Evolutionary conservation across 495 filamentous ascomycete genomes (phyloP).

Genomic region (Aspergillus baeticus): DNA sequence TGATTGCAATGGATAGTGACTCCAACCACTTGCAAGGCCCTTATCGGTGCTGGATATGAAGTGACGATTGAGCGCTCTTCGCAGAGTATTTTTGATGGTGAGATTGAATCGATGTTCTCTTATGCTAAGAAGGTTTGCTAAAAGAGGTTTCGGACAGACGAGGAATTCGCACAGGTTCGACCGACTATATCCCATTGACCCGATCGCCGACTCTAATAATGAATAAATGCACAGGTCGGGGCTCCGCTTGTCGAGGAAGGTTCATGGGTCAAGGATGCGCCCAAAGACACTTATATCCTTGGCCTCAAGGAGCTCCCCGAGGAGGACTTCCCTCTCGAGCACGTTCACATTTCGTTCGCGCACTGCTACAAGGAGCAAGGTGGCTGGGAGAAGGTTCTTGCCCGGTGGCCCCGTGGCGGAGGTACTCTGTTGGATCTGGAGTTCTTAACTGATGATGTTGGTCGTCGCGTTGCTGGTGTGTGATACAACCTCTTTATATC

Average conservation of each 20-base stretch:
- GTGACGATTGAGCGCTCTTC: slow-evolving; percentile 80
- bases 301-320: slow-evolving; percentile 94
- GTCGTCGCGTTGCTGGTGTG: slow-evolving; percentile 72
- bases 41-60: slow-evolving; percentile 80
- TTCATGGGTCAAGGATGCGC: slow-evolving; percentile 72
- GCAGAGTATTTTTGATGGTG: slow-evolving; percentile 81
- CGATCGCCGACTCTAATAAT: not conserved
- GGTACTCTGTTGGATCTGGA: slow-evolving; percentile 88
- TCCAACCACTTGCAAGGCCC: slow-evolving; percentile 69
- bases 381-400: slow-evolving; percentile 80
- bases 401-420: slow-evolving; percentile 76
- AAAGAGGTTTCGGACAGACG: slow-evolving; percentile 26
- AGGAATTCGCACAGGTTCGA: slow-evolving; percentile 54
- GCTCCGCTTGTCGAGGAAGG: slow-evolving; percentile 77
- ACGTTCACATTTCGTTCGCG: slow-evolving; percentile 84
- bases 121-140: not conserved
- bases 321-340: slow-evolving; percentile 81
- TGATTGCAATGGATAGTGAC: slow-evolving; percentile 42
- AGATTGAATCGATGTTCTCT: slow-evolving; percentile 1
- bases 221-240: slow-evolving; percentile 46
- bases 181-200: not conserved
- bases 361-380: slow-evolving; percentile 84
- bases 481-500: no score
- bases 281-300: slow-evolving; percentile 78
- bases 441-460: slow-evolving; percentile 76